Conservation (phyloP, 208 protist genomes). For the Zelonia costaricensis region DNA sequence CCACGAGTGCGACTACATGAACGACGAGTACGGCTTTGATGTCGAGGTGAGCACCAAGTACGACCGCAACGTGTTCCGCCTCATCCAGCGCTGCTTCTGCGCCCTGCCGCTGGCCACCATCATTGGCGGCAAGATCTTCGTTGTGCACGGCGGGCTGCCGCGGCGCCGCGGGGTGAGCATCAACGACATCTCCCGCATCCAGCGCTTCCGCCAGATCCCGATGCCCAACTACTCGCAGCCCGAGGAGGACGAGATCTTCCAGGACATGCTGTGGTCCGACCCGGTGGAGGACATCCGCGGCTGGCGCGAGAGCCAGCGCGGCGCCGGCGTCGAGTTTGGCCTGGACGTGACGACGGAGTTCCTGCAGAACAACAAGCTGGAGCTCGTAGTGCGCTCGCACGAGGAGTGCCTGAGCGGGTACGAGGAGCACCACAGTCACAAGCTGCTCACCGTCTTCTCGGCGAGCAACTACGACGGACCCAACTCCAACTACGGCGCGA, state of each 20-base stretch:
- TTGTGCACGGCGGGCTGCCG: conserved; percentile 87
- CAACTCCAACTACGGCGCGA: conserved; percentile 81
- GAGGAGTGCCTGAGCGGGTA: conserved; percentile 95
- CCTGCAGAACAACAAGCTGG: conserved; percentile 92
- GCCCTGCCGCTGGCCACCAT: conserved; percentile 84
- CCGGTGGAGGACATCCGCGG: conserved; percentile 80
- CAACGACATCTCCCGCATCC: conserved; percentile 81
- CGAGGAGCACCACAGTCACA: conserved; percentile 92
- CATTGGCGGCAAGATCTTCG: conserved; percentile 77
- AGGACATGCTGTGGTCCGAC: conserved; percentile 97
- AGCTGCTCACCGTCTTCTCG: conserved; percentile 97
- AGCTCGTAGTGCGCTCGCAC: conserved; percentile 95
- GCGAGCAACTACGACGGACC: conserved; percentile 98
- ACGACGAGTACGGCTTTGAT: conserved; percentile 98
- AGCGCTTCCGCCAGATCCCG: conserved; percentile 89
- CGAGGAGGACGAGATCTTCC: conserved; percentile 95
- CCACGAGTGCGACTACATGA: conserved; percentile 95
- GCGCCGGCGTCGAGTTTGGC: conserved; percentile 96
- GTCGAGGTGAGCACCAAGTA: conserved; percentile 99
- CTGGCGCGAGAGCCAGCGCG: conserved; percentile 89
- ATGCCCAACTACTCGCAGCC: conserved; percentile 86
- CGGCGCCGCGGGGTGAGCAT: conserved; percentile 76
- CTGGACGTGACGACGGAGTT: conserved; percentile 94
- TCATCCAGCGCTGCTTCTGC: conserved; percentile 90
- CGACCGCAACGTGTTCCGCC: conserved; percentile 88